Evolutionary conservation across 345 rosid genomes (phyloP).

Genomic region (Brassica nigra): DNA sequence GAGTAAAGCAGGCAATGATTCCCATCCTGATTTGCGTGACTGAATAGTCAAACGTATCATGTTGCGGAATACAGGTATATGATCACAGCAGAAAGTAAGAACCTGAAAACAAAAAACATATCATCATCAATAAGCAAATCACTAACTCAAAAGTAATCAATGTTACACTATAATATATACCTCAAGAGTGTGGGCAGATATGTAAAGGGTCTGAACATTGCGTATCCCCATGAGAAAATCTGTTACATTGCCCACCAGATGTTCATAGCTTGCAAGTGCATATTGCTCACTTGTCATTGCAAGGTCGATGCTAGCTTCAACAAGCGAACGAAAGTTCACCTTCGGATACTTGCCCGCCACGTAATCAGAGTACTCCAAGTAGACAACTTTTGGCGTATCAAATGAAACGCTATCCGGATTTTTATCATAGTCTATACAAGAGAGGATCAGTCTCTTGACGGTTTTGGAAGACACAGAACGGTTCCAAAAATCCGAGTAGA

Average conservation of each 20-base stretch:
- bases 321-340: background rate
- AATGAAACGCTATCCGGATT: constrained; percentile 13
- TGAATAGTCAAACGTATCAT: background rate
- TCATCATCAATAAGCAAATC: background rate
- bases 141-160: background rate
- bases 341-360: constrained; percentile 18
- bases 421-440: background rate
- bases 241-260: background rate
- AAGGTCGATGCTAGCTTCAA: background rate
- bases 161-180: constrained; percentile 5
- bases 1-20: constrained; percentile 1
- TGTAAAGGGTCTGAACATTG: constrained; percentile 16
- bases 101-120: background rate
- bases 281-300: background rate
- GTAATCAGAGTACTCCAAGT: constrained; percentile 16
- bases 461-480: constrained; percentile 9
- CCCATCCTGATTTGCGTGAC: background rate
- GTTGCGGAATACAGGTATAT: background rate
- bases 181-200: constrained; percentile 22
- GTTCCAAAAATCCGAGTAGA: constrained; percentile 17
- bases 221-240: constrained; percentile 20
- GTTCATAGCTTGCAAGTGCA: background rate
- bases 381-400: constrained; percentile 22
- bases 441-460: constrained; percentile 1
- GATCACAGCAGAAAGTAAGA: background rate